phyloP scores from a whole-genome alignment of 805 yeast genomes.

The Candida easanensis region DNA sequence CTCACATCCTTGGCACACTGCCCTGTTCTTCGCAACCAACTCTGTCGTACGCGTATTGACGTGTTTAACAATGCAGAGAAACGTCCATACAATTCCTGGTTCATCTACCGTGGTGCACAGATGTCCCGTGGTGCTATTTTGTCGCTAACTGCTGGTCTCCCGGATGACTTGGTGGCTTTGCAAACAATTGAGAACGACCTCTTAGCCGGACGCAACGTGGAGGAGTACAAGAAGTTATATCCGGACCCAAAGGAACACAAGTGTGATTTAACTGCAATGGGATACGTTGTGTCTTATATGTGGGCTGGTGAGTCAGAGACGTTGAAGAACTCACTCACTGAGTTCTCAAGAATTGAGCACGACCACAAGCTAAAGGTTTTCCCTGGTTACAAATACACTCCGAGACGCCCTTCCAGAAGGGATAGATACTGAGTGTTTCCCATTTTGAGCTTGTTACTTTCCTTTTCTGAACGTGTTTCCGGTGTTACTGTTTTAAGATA shows the following conservation, averaged over 20 bases:
- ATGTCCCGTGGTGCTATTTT: slow-evolving; percentile 6
- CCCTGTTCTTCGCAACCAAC: slow-evolving; percentile 5
- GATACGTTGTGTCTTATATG: slow-evolving; percentile 7
- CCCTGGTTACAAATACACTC: slow-evolving; percentile 5
- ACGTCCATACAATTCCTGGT: slow-evolving; percentile 12
- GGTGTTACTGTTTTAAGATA: neutral
- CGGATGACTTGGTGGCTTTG: slow-evolving; percentile 1
- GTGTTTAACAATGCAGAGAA: slow-evolving; percentile 1
- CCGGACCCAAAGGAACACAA: slow-evolving; percentile 3
- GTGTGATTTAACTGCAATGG: slow-evolving; percentile 4
- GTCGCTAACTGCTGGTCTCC: slow-evolving; percentile 3
- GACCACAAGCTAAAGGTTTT: slow-evolving; percentile 8
- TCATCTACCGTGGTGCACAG: slow-evolving; percentile 9
- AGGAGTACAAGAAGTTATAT: neutral
- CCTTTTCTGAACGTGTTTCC: too few relatives aligned
- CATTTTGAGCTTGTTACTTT: neutral
- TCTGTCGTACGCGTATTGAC: slow-evolving; percentile 1
- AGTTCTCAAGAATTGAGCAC: slow-evolving; percentile 6
- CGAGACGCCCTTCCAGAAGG: slow-evolving; percentile 1
- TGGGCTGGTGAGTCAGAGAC: slow-evolving; percentile 2
- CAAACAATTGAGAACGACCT: neutral
- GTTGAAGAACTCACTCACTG: slow-evolving; percentile 1
- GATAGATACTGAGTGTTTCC: neutral
- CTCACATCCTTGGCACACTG: slow-evolving; percentile 1
- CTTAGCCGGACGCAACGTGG: neutral